Evolutionary conservation across 139 green algal genomes (phyloP).

Genomic region (Ulvella scutata): DNA sequence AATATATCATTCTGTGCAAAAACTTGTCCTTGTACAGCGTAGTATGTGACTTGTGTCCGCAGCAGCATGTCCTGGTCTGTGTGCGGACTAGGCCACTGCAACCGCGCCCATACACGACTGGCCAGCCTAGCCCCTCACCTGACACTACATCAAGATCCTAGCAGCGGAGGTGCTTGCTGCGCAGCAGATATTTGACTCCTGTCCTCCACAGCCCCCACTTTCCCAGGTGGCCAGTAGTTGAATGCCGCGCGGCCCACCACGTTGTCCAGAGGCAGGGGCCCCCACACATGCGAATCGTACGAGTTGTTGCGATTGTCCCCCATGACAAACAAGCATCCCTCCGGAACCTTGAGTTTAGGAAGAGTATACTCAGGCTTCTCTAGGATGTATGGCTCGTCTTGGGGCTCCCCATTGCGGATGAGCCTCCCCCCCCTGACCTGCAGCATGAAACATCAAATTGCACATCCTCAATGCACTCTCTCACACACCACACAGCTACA

Average conservation of each 20-base stretch:
- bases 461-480: too few relatives aligned
- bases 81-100: too few relatives aligned
- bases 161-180: too few relatives aligned
- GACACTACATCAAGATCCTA: too few relatives aligned
- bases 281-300: constrained; percentile 96
- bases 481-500: too few relatives aligned
- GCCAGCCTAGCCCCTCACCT: too few relatives aligned
- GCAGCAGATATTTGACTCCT: too few relatives aligned
- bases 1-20: too few relatives aligned
- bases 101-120: too few relatives aligned
- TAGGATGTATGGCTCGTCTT: constrained; percentile 69
- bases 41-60: too few relatives aligned
- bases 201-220: constrained; percentile 51
- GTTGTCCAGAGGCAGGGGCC: constrained; percentile 74
- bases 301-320: constrained; percentile 99
- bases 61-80: too few relatives aligned
- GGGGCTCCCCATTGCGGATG: constrained; percentile 64
- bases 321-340: constrained; percentile 83
- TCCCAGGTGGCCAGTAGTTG: constrained; percentile 84
- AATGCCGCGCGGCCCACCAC: constrained; percentile 69
- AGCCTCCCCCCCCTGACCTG: constrained; percentile 69
- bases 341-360: constrained; percentile 42
- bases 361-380: constrained; percentile 65
- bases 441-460: neutral
- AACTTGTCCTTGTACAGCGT: too few relatives aligned